A percentile compares a stretch with the other conserved stretches of the same genome.
phyloP scores from a whole-genome alignment of 139 green algal species.

The Micractinium conductrix region DNA sequence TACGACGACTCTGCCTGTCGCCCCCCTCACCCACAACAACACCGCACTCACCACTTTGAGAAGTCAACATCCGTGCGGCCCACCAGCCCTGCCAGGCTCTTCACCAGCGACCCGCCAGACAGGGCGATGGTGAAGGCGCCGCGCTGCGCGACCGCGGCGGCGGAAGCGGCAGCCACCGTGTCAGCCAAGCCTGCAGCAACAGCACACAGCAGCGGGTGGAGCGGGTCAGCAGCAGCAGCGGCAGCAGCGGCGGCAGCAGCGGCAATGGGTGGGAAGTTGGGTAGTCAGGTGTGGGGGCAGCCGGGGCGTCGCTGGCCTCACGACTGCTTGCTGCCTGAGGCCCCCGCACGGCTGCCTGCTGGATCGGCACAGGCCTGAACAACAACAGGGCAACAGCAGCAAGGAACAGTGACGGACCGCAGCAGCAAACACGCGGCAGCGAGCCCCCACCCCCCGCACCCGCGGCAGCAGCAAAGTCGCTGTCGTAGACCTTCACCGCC shows the following conservation, averaged over 20 bases:
- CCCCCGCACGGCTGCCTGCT: too few species aligned
- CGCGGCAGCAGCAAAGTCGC: slow-evolving; percentile 17
- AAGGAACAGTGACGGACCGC: too few species aligned
- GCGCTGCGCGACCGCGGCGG: not conserved
- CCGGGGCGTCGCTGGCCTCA: too few species aligned
- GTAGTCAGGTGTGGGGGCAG: too few species aligned
- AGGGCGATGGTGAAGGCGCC: slow-evolving; percentile 87
- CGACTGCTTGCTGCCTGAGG: too few species aligned
- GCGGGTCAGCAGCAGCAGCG: too few species aligned
- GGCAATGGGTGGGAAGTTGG: too few species aligned
- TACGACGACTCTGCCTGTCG: not conserved
- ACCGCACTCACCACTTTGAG: slow-evolving; percentile 64
- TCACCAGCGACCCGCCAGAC: slow-evolving; percentile 81
- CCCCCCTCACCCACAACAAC: too few species aligned
- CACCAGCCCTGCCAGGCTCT: slow-evolving; percentile 62
- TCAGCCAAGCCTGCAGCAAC: slow-evolving; percentile 40
- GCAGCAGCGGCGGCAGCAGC: too few species aligned
- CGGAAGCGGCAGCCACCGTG: slow-evolving; percentile 26
- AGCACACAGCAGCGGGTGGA: not conserved
- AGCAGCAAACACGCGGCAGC: too few species aligned
- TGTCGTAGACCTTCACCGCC: slow-evolving; percentile 49
- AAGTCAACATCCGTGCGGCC: slow-evolving; percentile 65
- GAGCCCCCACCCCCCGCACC: not conserved
- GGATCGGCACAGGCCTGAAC: too few species aligned
- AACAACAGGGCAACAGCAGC: too few species aligned